Base-by-base conservation (phyloP, 345 rosid species). In the Carallia pectinifolia region DNA sequence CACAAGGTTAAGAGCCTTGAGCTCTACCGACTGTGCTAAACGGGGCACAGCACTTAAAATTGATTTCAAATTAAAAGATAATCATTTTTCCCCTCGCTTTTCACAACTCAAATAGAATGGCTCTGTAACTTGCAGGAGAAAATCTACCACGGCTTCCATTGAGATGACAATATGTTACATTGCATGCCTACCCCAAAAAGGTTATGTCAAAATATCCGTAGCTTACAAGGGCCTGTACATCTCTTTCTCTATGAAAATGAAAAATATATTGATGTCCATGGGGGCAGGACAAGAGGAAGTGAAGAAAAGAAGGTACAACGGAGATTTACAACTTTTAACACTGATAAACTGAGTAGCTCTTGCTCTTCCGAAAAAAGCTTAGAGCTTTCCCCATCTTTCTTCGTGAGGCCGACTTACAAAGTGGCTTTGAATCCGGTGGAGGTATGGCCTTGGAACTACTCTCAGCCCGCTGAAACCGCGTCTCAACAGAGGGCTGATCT, bases 301-400 rank as follows among this genome's bases (percentile, higher is more conserved):
- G 74, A 77, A 56, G 5, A 27, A 68, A 67, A 83, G 76, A 79
- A 74, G 79, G 68, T 72, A 68, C 77, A 71, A 13, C 34, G 38
- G 56, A 81, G 67, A 78, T 83, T 82, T 86, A 90, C 91, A 82
- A 4, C 53, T 68, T 53, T 77, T 61, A 76, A 71, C 81, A 83
- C 74, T 85, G 87, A 79, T 68, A 82, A 60, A 85, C 71, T 13
- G 94, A 89, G 75, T 84, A 87, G 85, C 96, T 96, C 90, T 87
- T 92, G 85, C 82, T 89, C 90, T 89, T 96, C 93, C 96, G 86
- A 13, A 90, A 83, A 68, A 87, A 84, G 63, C 89, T 86, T 15
- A 88, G 81, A 38, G 91, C 93, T 66, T 80, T 96, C 19, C 87
- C 82, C 78, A 83, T 71, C 82, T 79, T 96, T 77, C 91, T 85